phyloP scores from a whole-genome alignment of 202 grass and related monocot genomes.

The Digitaria exilis region DNA sequence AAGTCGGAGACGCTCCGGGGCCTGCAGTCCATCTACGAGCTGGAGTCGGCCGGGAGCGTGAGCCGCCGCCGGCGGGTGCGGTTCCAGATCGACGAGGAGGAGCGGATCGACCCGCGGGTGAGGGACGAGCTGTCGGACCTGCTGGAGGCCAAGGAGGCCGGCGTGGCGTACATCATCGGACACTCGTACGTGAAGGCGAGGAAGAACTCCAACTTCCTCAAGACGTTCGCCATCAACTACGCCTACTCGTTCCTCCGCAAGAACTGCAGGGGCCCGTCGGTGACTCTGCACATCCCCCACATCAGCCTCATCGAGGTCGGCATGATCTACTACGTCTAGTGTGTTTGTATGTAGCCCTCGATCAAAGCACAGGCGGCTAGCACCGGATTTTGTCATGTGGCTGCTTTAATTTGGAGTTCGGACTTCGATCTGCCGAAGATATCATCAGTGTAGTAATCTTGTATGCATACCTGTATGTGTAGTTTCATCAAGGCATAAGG shows the following conservation, averaged over 20 bases:
- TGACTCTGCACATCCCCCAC: constrained; percentile 73
- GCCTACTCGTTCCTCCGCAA: constrained; percentile 74
- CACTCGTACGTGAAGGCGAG: constrained; percentile 84
- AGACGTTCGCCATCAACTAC: constrained; percentile 68
- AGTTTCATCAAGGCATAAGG: constrained; percentile 14
- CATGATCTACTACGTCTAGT: constrained; percentile 79
- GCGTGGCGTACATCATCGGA: constrained; percentile 76
- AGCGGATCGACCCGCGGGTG: constrained; percentile 46
- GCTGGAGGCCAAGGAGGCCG: constrained; percentile 59
- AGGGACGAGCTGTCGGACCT: constrained; percentile 68
- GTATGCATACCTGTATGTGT: not conserved
- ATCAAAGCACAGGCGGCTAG: not conserved
- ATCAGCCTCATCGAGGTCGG: constrained; percentile 85
- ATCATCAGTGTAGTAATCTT: constrained; percentile 20
- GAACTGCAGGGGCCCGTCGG: constrained; percentile 79
- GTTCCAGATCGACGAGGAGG: constrained; percentile 57
- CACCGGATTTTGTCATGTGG: not conserved
- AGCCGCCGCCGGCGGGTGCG: constrained; percentile 49
- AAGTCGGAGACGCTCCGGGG: constrained; percentile 69
- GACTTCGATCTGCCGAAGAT: not conserved
- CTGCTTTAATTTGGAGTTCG: not conserved
- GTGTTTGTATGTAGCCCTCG: constrained; percentile 22
- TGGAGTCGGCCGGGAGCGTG: constrained; percentile 45
- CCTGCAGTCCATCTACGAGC: constrained; percentile 69
- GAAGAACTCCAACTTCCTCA: constrained; percentile 67